A percentile compares a stretch with the other conserved stretches of the same genome.
Evolutionary conservation across 2,329 filamentous ascomycete genomes (phyloP).

Genomic region (Botrytis galanthina): DNA sequence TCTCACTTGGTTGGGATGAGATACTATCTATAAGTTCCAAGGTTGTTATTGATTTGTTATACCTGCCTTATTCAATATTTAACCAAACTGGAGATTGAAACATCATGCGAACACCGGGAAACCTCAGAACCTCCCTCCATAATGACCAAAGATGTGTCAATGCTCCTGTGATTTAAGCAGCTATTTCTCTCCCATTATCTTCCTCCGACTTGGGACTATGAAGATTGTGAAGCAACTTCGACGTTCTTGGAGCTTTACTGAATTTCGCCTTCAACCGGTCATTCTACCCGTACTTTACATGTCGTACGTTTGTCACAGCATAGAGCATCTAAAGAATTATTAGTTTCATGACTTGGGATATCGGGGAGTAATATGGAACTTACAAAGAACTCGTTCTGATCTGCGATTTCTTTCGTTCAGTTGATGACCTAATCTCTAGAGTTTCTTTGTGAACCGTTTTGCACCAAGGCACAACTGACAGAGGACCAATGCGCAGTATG

Average conservation of each 20-base stretch:
- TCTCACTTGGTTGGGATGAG: too few relatives aligned
- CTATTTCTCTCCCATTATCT: not conserved
- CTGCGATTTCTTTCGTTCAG: not conserved
- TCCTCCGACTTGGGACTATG: too few relatives aligned
- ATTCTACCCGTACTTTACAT: not conserved
- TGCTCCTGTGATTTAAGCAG: not conserved
- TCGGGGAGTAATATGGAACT: not conserved
- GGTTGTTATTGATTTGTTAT: too few relatives aligned
- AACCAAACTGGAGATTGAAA: not conserved
- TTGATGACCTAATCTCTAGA: not conserved
- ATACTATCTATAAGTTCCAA: not conserved
- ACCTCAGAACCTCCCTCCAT: not conserved
- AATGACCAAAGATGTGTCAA: not conserved
- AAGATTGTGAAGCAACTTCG: not conserved
- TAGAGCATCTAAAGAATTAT: not conserved
- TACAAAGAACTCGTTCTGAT: not conserved
- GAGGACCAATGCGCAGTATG: slow-evolving; percentile 23
- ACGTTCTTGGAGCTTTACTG: not conserved
- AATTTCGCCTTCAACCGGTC: too few relatives aligned
- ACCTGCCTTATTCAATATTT: not conserved
- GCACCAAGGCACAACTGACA: slow-evolving; percentile 24
- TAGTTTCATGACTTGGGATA: not conserved
- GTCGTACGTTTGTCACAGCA: not conserved
- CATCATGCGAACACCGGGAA: not conserved
- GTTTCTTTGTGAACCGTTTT: not conserved